Evolutionary conservation across 2,329 filamentous ascomycete genomes (phyloP).

Genomic region (Trichoderma semiorbis): DNA sequence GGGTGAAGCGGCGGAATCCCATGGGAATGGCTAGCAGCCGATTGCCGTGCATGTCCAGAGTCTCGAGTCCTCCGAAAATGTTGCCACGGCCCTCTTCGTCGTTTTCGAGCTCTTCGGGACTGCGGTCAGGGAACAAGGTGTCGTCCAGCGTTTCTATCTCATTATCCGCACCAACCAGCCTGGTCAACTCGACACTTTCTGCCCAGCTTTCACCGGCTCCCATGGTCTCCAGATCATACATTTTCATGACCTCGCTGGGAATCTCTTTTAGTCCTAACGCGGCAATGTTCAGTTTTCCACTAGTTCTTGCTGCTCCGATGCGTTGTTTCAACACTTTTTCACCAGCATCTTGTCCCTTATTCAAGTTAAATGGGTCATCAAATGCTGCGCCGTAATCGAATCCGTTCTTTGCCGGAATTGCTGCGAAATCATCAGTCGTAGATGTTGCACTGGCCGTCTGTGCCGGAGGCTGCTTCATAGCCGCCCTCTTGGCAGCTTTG

Average conservation of each 20-base stretch:
- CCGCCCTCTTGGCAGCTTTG: constrained; percentile 71
- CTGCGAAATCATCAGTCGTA: constrained; percentile 28
- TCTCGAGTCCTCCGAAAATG: constrained; percentile 79
- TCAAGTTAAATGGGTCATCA: constrained; percentile 68
- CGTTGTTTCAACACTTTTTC: constrained; percentile 70
- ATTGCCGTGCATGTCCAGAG: constrained; percentile 84
- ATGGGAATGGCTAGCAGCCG: constrained; percentile 66
- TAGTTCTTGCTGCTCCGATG: constrained; percentile 67
- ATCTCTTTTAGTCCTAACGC: constrained; percentile 77
- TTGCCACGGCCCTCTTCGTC: constrained; percentile 66
- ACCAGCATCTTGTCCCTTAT: constrained; percentile 53
- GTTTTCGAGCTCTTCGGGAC: constrained; percentile 53
- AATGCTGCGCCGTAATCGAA: constrained; percentile 51
- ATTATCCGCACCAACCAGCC: constrained; percentile 85
- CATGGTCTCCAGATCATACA: constrained; percentile 78
- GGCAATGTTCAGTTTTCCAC: constrained; percentile 83
- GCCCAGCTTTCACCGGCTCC: constrained; percentile 73
- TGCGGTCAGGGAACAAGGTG: constrained; percentile 71
- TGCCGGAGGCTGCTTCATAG: constrained; percentile 34
- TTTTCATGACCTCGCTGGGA: constrained; percentile 77
- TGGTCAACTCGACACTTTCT: constrained; percentile 82
- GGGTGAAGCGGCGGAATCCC: constrained; percentile 68
- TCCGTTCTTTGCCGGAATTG: constrained; percentile 44
- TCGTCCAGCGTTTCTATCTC: constrained; percentile 74
- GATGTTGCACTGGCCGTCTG: constrained; percentile 15